These are phyloP conservation scores for Davidsoniella eucalypti DNA, from an alignment of 2,329 filamentous ascomycete species.

Conservation along the genomic window DNA sequence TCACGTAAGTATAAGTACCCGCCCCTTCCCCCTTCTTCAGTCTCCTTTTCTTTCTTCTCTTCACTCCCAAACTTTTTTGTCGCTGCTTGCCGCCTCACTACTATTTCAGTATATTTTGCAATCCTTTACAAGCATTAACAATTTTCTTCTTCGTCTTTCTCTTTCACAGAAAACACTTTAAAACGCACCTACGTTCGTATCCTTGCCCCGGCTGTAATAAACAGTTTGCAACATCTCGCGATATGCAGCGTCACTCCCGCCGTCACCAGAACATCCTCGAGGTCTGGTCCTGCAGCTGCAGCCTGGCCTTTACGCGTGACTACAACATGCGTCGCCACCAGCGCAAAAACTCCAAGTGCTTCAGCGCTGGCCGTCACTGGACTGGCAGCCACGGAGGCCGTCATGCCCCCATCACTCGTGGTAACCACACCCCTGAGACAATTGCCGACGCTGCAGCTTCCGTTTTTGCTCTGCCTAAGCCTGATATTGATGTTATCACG, in stretches of 20 bases:
- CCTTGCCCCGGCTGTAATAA: slow-evolving; percentile 3
- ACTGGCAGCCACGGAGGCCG: slow-evolving; percentile 5
- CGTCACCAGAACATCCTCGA: slow-evolving; percentile 4
- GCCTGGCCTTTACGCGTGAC: slow-evolving; percentile 7
- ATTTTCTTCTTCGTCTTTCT: not conserved
- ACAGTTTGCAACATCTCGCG: slow-evolving; percentile 4
- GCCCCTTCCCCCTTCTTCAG: too few species aligned
- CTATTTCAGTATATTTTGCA: too few species aligned
- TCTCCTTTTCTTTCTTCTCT: too few species aligned
- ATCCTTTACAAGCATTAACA: too few species aligned
- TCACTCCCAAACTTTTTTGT: too few species aligned
- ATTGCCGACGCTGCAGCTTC: not conserved
- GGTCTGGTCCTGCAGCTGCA: slow-evolving; percentile 6
- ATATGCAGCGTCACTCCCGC: slow-evolving; percentile 6
- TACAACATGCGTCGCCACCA: slow-evolving; percentile 12
- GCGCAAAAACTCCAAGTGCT: not conserved
- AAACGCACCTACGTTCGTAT: not conserved
- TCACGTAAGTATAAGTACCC: too few species aligned
- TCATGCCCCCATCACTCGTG: slow-evolving; percentile 1
- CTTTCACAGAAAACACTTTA: slow-evolving; percentile 3
- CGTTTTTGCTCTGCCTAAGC: not conserved
- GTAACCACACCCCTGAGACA: not conserved
- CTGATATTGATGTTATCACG: too few species aligned
- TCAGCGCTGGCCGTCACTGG: not conserved
- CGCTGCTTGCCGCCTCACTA: too few species aligned